Evolutionary conservation across 441 rosid genomes (phyloP).

Genomic region (Gossypium schwendimanii): DNA sequence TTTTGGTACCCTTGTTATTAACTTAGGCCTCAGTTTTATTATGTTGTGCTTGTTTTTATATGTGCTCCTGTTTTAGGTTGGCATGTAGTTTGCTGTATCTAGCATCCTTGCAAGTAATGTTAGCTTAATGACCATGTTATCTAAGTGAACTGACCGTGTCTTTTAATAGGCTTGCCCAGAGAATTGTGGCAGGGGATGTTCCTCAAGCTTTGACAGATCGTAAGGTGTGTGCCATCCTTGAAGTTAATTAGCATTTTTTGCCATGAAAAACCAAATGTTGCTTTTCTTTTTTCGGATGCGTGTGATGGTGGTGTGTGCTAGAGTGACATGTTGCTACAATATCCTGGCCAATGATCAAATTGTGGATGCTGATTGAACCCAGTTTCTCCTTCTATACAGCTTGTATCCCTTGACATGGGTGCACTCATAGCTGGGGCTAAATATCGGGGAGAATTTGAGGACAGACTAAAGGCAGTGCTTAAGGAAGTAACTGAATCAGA

Average conservation of each 20-base stretch:
- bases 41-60: background rate
- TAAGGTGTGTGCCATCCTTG: slow-evolving; percentile 40
- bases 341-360: background rate
- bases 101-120: background rate
- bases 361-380: slow-evolving; percentile 7
- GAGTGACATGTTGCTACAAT: background rate
- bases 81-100: background rate
- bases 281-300: background rate
- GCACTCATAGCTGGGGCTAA: slow-evolving; percentile 98
- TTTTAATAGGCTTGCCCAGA: slow-evolving; percentile 82
- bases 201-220: slow-evolving; percentile 98
- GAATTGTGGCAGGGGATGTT: slow-evolving; percentile 95
- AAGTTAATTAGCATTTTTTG: background rate
- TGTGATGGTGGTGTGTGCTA: background rate
- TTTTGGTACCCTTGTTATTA: background rate
- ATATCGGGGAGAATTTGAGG: slow-evolving; percentile 96
- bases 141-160: background rate
- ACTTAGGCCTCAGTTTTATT: background rate
- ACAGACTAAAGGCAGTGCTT: slow-evolving; percentile 88
- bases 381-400: slow-evolving; percentile 27
- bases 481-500: slow-evolving; percentile 89
- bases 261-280: background rate
- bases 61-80: background rate
- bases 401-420: slow-evolving; percentile 96
- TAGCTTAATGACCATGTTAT: background rate